These are phyloP conservation scores for Elsinoe ampelina DNA, from an alignment of 2,329 filamentous ascomycete species.

Conservation along the genomic window DNA sequence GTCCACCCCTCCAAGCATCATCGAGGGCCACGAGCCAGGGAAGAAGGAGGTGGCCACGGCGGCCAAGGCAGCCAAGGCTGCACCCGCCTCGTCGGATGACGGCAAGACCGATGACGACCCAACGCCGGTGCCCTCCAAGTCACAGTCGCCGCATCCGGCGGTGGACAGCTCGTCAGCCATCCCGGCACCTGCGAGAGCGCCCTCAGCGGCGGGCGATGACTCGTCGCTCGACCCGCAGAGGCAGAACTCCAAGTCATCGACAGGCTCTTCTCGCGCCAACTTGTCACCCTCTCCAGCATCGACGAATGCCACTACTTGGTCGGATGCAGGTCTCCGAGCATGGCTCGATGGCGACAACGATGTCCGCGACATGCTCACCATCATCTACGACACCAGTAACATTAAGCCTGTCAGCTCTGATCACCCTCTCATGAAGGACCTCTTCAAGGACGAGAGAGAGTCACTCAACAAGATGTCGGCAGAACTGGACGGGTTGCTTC, in stretches of 20 bases:
- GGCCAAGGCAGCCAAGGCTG: neutral
- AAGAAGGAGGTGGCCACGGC: neutral
- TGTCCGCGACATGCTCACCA: conserved; percentile 78
- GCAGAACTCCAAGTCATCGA: conserved; percentile 11
- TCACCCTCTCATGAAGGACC: conserved; percentile 68
- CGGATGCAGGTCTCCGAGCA: conserved; percentile 71
- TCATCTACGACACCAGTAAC: conserved; percentile 87
- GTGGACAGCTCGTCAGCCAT: neutral
- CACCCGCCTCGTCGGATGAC: neutral
- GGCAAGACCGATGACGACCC: conserved; percentile 21
- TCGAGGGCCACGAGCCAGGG: conserved; percentile 19
- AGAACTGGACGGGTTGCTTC: conserved; percentile 60
- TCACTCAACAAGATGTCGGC: conserved; percentile 79
- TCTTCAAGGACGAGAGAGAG: conserved; percentile 82
- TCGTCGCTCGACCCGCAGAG: conserved; percentile 8
- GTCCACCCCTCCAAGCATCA: conserved; percentile 24
- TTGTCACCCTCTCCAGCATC: conserved; percentile 43
- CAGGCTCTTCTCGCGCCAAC: neutral
- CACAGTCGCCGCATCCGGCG: conserved; percentile 21
- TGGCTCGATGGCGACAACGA: conserved; percentile 82
- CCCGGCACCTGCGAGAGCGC: neutral
- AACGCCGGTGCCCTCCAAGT: conserved; percentile 22
- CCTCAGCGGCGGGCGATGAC: neutral
- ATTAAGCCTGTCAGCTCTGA: conserved; percentile 70
- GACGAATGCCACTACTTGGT: conserved; percentile 63